Evolutionary conservation across 1,284 basidiomycete species (phyloP), one percentile per base, ranked within the genome.

Genomic region (Irpex lacteus): DNA sequence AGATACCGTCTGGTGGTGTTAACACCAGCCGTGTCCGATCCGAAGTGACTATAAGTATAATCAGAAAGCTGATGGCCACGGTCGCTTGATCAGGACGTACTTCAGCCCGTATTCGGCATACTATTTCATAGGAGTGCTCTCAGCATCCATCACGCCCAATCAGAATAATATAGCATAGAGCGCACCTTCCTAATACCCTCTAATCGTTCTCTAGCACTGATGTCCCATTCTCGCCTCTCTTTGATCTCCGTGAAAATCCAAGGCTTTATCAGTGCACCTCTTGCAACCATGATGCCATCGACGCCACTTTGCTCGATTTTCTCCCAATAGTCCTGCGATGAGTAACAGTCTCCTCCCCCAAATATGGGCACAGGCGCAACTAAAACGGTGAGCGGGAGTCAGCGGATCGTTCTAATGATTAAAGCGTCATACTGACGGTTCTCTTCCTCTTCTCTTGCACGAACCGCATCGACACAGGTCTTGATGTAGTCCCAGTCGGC

Each of bases 241-340:
- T 96, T 92, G 74, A 98, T 89, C 77, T 99, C 97, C 1, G 96
- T 98, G 76, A 98, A 98, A 64, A 96, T 90, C 95, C 95, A 96
- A 1, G 95, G 92, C 75, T 98, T 98, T 78, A 98, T 98, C 63
- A 98, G 81, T 0, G 96, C 97, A 0, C 97, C 97, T 32, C 97
- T 84, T 0, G 90, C 97, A 50, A 98, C 85, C 97, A 98, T 98
- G 60, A 98, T 84, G 4, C 96, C 96, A 73, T 98, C 96, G 0
- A 98, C 95, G 9, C 91, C 90, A 19, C 86, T 89, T 7, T 80
- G 74, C 63, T 95, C 89, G 60, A 96, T 84, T 65, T 89, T 87
- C 47, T 87, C 81, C 84, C 93, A 92, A 74, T 96, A 96, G 64
- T 88, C 90, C 66, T 92, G 82, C 7, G 92, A 89, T 4, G 94